Conservation (phyloP, 257 asterid species). For the Penstemon eatonii region DNA sequence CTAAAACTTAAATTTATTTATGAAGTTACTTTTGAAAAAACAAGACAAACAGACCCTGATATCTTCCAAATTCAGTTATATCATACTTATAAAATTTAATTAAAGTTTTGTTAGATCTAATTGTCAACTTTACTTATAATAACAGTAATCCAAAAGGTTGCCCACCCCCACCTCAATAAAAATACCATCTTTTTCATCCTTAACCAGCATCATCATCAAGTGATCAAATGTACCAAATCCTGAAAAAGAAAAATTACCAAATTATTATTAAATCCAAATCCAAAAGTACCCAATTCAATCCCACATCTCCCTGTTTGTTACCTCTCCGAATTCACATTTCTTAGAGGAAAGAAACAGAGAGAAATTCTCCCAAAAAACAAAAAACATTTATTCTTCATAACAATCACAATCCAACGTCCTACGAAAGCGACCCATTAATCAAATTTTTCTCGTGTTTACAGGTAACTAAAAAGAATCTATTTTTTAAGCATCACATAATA, state of each 20-base stretch:
- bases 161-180: neutral
- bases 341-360: conserved; percentile 28
- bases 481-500: conserved; percentile 26
- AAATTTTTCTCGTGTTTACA: conserved; percentile 1
- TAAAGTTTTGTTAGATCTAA: conserved; percentile 38
- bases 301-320: conserved; percentile 14
- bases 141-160: conserved; percentile 30
- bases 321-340: conserved; percentile 9
- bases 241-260: conserved; percentile 34
- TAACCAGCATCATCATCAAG: conserved; percentile 28
- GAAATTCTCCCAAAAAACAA: conserved; percentile 16
- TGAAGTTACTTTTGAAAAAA: too few species aligned
- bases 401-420: conserved; percentile 43
- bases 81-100: neutral
- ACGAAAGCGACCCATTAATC: conserved; percentile 44
- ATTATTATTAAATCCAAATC: conserved; percentile 24
- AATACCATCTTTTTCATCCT: conserved; percentile 31
- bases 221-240: conserved; percentile 29
- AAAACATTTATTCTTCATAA: neutral
- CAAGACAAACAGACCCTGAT: too few species aligned
- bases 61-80: too few species aligned
- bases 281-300: neutral
- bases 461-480: conserved; percentile 20
- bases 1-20: too few species aligned
- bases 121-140: conserved; percentile 35